phyloP scores from a whole-genome alignment of 2,329 filamentous ascomycete genomes.

The Ophiocordyceps camponoti-saundersi region DNA sequence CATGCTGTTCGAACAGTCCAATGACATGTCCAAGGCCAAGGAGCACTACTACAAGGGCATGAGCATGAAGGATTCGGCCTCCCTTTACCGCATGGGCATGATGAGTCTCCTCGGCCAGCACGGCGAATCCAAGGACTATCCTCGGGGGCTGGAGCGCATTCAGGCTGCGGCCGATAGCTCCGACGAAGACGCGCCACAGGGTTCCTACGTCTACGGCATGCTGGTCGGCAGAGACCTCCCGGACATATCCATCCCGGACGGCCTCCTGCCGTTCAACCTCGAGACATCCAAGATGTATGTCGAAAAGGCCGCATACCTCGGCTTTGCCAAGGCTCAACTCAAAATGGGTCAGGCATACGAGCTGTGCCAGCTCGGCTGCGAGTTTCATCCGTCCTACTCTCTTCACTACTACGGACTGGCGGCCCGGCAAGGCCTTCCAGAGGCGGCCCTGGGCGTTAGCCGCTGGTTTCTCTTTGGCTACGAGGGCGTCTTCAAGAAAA shows the following conservation, averaged over 20 bases:
- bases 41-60: constrained; percentile 79
- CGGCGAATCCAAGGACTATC: constrained; percentile 69
- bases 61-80: constrained; percentile 69
- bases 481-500: constrained; percentile 84
- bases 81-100: constrained; percentile 79
- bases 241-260: constrained; percentile 67
- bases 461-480: constrained; percentile 98
- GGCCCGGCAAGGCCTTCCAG: constrained; percentile 77
- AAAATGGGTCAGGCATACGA: constrained; percentile 97
- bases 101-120: constrained; percentile 93
- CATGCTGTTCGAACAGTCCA: constrained; percentile 94
- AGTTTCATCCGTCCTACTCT: constrained; percentile 84
- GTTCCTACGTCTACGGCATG: constrained; percentile 92
- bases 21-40: constrained; percentile 80
- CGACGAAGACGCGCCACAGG: constrained; percentile 92
- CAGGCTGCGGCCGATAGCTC: constrained; percentile 67
- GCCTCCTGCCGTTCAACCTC: constrained; percentile 53
- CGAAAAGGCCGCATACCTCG: constrained; percentile 89
- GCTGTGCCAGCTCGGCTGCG: constrained; percentile 80
- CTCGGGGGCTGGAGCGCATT: constrained; percentile 66
- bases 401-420: constrained; percentile 92
- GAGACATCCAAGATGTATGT: constrained; percentile 69
- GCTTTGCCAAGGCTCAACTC: constrained; percentile 88
- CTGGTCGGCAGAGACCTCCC: constrained; percentile 77
- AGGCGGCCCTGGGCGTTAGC: constrained; percentile 90